These are phyloP conservation scores for Daldinia vernicosa DNA, from an alignment of 495 filamentous ascomycete genomes.

Conservation along the genomic window DNA sequence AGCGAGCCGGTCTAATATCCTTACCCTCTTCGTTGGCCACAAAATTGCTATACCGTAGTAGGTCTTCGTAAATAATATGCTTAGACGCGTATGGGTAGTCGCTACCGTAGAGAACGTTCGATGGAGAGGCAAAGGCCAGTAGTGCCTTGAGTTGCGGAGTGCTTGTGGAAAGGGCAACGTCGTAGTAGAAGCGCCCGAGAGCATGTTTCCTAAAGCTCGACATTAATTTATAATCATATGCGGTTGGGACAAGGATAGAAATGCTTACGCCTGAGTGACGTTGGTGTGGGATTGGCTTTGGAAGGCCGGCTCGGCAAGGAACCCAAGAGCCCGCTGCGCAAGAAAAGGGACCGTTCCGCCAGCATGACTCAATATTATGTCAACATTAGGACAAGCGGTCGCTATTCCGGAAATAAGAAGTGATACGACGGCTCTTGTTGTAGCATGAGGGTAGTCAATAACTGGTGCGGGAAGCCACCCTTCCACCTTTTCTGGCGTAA, in stretches of 20 bases:
- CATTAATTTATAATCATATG: background rate
- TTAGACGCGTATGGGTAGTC: conserved; percentile 1
- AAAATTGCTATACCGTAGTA: conserved; percentile 4
- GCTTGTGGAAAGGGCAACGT: background rate
- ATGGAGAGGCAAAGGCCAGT: background rate
- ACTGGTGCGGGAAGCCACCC: background rate
- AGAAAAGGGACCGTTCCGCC: background rate
- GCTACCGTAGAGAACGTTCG: background rate
- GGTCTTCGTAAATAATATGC: background rate
- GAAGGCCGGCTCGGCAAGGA: background rate
- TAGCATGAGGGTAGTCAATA: background rate
- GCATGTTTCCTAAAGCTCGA: background rate
- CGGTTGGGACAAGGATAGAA: no score
- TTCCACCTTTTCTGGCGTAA: background rate
- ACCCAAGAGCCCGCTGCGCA: background rate
- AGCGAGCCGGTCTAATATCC: background rate
- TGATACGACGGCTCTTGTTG: background rate
- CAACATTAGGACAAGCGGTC: background rate
- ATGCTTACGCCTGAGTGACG: background rate
- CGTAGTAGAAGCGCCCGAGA: background rate
- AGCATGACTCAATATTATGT: conserved; percentile 4
- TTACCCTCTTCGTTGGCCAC: background rate
- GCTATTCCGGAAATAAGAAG: background rate
- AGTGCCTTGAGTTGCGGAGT: conserved; percentile 1
- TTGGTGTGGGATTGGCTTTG: background rate